Conservation (phyloP, 2,329 filamentous ascomycete species). For the Keithomyces neogunnii region DNA sequence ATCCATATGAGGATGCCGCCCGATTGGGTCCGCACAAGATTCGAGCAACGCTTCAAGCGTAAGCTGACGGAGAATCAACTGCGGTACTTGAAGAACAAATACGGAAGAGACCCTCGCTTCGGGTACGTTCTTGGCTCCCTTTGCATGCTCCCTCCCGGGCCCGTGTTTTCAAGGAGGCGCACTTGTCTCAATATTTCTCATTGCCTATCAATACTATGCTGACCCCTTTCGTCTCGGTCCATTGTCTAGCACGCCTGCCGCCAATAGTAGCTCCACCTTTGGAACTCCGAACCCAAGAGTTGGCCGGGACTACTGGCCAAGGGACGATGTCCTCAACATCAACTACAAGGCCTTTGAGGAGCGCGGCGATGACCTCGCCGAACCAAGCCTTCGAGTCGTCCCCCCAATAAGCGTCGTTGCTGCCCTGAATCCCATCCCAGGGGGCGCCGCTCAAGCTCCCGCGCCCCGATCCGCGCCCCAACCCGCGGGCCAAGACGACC, state of each 20-base stretch:
- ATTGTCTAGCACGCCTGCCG: background rate
- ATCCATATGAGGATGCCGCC: slow-evolving; percentile 19
- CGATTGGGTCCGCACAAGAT: slow-evolving; percentile 18
- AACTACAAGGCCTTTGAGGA: background rate
- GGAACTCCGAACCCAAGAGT: background rate
- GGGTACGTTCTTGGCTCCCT: slow-evolving; percentile 19
- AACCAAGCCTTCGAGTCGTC: background rate
- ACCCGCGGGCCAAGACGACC: no score
- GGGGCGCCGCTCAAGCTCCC: background rate
- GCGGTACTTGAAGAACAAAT: slow-evolving; percentile 31
- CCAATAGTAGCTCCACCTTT: background rate
- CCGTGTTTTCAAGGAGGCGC: no score
- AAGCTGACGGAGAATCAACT: slow-evolving; percentile 25
- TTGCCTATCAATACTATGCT: no score
- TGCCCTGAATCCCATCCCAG: background rate
- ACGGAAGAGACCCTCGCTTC: slow-evolving; percentile 29
- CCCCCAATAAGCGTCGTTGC: background rate
- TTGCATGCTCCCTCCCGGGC: no score
- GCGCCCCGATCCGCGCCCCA: background rate
- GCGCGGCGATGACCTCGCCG: background rate
- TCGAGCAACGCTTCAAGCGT: slow-evolving; percentile 19
- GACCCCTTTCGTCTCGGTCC: background rate
- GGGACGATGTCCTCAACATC: background rate
- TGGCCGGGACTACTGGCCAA: background rate
- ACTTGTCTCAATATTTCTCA: no score